phyloP scores from a whole-genome alignment of 2,329 filamentous ascomycete genomes.

The Penicillium sp. region DNA sequence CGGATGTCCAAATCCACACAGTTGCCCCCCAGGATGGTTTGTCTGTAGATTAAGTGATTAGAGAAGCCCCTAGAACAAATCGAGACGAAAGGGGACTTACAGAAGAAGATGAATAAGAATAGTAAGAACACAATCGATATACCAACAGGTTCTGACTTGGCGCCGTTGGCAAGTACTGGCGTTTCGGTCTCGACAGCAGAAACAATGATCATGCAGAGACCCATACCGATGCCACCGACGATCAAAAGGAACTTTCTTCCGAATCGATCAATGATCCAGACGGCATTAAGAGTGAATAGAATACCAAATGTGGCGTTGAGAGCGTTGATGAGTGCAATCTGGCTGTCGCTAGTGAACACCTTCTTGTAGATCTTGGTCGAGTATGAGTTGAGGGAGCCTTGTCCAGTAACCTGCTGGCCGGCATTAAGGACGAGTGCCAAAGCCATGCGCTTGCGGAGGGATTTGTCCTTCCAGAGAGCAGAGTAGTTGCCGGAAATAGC shows the following conservation, averaged over 20 bases:
- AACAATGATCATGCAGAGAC: slow-evolving; percentile 69
- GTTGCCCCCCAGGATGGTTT: slow-evolving; percentile 71
- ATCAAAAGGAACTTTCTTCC: slow-evolving; percentile 71
- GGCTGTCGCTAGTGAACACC: slow-evolving; percentile 60
- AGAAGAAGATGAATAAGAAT: slow-evolving; percentile 62
- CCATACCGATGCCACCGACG: slow-evolving; percentile 68
- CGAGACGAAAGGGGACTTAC: slow-evolving; percentile 14
- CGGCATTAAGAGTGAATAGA: slow-evolving; percentile 70
- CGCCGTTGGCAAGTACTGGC: slow-evolving; percentile 49
- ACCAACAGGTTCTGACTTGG: slow-evolving; percentile 61
- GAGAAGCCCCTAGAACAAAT: background rate
- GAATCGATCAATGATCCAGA: slow-evolving; percentile 72
- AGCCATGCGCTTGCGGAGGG: slow-evolving; percentile 65
- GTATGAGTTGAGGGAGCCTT: slow-evolving; percentile 72
- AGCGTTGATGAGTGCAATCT: slow-evolving; percentile 72
- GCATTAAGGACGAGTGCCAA: slow-evolving; percentile 69
- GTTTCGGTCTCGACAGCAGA: slow-evolving; percentile 60
- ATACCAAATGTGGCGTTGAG: slow-evolving; percentile 73
- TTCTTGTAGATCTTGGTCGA: slow-evolving; percentile 74
- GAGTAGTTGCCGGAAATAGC: slow-evolving; percentile 63
- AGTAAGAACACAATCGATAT: slow-evolving; percentile 69
- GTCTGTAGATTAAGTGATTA: slow-evolving; percentile 44
- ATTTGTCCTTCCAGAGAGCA: slow-evolving; percentile 70
- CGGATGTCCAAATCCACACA: slow-evolving; percentile 70
- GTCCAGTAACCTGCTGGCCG: slow-evolving; percentile 71